Evolutionary conservation across 441 rosid species (phyloP).

Genomic region (Croton laevigatus): DNA sequence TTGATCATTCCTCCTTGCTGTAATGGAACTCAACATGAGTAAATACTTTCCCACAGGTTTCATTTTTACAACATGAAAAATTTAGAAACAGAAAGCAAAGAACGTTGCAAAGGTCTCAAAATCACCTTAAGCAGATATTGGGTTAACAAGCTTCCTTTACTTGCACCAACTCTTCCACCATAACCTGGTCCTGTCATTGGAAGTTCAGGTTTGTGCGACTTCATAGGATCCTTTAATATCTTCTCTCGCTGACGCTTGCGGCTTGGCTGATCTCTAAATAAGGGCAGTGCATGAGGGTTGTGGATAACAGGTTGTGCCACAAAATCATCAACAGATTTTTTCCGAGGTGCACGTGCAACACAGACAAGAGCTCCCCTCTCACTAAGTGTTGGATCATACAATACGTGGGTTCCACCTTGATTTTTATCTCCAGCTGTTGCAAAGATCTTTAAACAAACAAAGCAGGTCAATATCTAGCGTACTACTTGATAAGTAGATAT

Average conservation of each 20-base stretch:
- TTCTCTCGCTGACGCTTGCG: slow-evolving; percentile 95
- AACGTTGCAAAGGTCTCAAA: neutral
- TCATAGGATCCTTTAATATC: slow-evolving; percentile 79
- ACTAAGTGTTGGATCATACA: slow-evolving; percentile 83
- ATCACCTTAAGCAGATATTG: slow-evolving; percentile 93
- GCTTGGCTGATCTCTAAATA: slow-evolving; percentile 97
- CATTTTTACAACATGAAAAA: neutral
- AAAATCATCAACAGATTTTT: slow-evolving; percentile 89
- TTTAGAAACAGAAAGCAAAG: neutral
- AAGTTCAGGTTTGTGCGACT: slow-evolving; percentile 90
- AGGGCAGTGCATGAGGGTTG: slow-evolving; percentile 92
- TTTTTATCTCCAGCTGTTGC: slow-evolving; percentile 87
- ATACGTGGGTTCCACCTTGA: slow-evolving; percentile 82
- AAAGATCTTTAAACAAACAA: slow-evolving; percentile 49
- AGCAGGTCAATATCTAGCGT: slow-evolving; percentile 10
- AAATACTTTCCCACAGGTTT: slow-evolving; percentile 19
- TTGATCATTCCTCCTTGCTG: slow-evolving; percentile 99
- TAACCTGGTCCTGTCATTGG: slow-evolving; percentile 92
- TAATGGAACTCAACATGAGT: slow-evolving; percentile 27
- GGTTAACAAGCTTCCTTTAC: slow-evolving; percentile 86
- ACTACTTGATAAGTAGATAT: neutral
- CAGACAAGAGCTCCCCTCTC: slow-evolving; percentile 97
- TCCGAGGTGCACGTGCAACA: slow-evolving; percentile 95
- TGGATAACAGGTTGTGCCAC: slow-evolving; percentile 83
- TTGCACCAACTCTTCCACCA: slow-evolving; percentile 93